Percentiles rank a stretch among this genome's conserved stretches.
These are phyloP conservation scores for Basidiobolus heterosporus DNA, from an alignment of 371 early-diverging fungal species.

Conservation along the genomic window DNA sequence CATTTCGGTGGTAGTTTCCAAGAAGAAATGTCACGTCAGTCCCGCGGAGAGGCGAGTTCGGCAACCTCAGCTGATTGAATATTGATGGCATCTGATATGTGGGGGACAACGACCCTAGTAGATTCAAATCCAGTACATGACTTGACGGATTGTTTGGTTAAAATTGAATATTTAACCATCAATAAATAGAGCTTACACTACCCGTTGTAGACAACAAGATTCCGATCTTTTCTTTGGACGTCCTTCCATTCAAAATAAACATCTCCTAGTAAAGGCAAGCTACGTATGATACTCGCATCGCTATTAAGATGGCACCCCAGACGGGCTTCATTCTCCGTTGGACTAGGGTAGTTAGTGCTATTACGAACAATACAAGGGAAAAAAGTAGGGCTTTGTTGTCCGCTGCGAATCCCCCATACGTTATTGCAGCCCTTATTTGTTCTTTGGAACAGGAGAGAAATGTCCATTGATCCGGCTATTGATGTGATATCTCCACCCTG, in stretches of 20 bases:
- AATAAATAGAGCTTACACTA: no score
- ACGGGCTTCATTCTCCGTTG: conserved; percentile 24
- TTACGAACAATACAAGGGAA: conserved; percentile 53
- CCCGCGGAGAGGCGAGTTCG: neutral
- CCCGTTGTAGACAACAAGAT: conserved; percentile 48
- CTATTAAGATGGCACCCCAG: conserved; percentile 47
- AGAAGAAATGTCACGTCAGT: conserved; percentile 3
- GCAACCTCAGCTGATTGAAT: neutral
- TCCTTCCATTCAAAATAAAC: conserved; percentile 61
- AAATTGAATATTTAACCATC: no score
- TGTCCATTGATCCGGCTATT: conserved; percentile 52
- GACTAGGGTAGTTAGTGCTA: conserved; percentile 22
- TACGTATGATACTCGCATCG: conserved; percentile 15
- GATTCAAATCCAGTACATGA: conserved; percentile 39
- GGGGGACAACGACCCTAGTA: conserved; percentile 22
- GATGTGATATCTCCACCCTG: conserved; percentile 27
- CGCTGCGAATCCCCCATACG: conserved; percentile 21
- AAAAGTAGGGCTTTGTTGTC: conserved; percentile 29
- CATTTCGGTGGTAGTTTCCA: conserved; percentile 1
- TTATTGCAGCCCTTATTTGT: conserved; percentile 36
- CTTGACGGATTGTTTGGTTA: conserved; percentile 12
- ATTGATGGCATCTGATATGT: conserved; percentile 12
- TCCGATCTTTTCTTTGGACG: conserved; percentile 19
- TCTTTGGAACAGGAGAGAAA: conserved; percentile 62
- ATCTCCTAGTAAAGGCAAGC: conserved; percentile 24